These are phyloP conservation scores for Candida orba DNA, from an alignment of 805 yeast species.

Conservation along the genomic window DNA sequence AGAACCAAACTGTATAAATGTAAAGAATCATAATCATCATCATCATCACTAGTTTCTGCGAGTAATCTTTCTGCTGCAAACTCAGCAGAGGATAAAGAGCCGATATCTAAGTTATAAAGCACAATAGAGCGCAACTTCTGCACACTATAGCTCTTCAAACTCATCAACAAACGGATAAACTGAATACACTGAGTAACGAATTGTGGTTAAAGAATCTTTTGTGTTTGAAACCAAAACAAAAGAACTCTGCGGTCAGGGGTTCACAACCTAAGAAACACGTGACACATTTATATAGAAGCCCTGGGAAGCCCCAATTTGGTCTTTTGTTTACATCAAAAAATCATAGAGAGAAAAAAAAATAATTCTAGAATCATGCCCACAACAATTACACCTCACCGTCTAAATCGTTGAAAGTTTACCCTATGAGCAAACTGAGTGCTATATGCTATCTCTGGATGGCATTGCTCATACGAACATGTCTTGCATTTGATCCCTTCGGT, in stretches of 20 bases:
- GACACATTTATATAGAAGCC: too few species aligned
- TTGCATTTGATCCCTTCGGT: constrained; percentile 21
- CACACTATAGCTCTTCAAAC: constrained; percentile 20
- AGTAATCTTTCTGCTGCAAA: constrained; percentile 78
- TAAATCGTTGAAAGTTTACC: too few species aligned
- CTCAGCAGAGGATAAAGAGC: constrained; percentile 66
- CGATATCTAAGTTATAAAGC: constrained; percentile 68
- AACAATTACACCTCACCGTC: too few species aligned
- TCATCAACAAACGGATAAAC: constrained; percentile 5
- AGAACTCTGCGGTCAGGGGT: background rate
- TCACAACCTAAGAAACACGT: too few species aligned
- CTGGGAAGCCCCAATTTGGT: too few species aligned
- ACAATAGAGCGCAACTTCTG: constrained; percentile 48
- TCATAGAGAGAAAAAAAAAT: too few species aligned
- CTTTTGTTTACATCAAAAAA: too few species aligned
- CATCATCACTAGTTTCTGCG: constrained; percentile 41
- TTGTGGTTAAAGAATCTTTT: background rate
- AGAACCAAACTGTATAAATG: constrained; percentile 68
- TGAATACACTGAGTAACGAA: background rate
- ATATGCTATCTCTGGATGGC: constrained; percentile 1
- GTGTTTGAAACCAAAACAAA: constrained; percentile 1
- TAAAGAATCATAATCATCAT: constrained; percentile 47
- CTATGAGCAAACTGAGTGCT: background rate
- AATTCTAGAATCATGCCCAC: too few species aligned
- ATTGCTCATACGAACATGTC: background rate